Conservation (phyloP, 345 rosid species). For the Geranium brycei region DNA sequence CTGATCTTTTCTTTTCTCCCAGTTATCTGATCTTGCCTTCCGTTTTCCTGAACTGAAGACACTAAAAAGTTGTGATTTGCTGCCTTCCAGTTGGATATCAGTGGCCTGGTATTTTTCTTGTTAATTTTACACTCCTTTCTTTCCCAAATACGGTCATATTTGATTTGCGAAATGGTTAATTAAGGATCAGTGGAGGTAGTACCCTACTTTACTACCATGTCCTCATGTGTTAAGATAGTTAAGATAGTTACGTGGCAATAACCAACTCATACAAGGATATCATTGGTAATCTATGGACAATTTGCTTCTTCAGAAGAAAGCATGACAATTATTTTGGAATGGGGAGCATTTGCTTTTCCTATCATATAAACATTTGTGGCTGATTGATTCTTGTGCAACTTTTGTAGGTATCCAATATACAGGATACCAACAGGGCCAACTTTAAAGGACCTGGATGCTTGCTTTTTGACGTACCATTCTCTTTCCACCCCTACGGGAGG, state of each 20-base stretch:
- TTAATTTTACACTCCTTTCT: background rate
- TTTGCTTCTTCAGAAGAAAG: too few species aligned
- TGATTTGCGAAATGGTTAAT: too few species aligned
- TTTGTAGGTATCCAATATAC: constrained; percentile 73
- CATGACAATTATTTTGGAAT: too few species aligned
- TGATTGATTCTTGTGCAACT: constrained; percentile 5
- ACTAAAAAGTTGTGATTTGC: constrained; percentile 43
- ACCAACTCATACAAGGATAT: too few species aligned
- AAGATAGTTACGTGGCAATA: too few species aligned
- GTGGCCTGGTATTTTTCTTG: constrained; percentile 62
- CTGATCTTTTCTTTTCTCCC: constrained; percentile 9
- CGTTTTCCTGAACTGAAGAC: constrained; percentile 53
- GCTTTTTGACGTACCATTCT: constrained; percentile 81
- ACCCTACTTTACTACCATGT: too few species aligned
- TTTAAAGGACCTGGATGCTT: constrained; percentile 78
- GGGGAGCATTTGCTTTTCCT: background rate
- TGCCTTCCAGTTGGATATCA: constrained; percentile 48
- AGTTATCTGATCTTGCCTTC: constrained; percentile 61
- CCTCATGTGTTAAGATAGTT: too few species aligned
- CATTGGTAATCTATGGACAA: too few species aligned
- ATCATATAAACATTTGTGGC: background rate
- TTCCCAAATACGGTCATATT: too few species aligned
- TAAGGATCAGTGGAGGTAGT: too few species aligned
- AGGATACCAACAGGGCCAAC: constrained; percentile 89
- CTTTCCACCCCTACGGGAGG: constrained; percentile 54